These are phyloP conservation scores for Biscogniauxia mediterranea DNA, from an alignment of 2,329 filamentous ascomycete genomes.

Conservation along the genomic window DNA sequence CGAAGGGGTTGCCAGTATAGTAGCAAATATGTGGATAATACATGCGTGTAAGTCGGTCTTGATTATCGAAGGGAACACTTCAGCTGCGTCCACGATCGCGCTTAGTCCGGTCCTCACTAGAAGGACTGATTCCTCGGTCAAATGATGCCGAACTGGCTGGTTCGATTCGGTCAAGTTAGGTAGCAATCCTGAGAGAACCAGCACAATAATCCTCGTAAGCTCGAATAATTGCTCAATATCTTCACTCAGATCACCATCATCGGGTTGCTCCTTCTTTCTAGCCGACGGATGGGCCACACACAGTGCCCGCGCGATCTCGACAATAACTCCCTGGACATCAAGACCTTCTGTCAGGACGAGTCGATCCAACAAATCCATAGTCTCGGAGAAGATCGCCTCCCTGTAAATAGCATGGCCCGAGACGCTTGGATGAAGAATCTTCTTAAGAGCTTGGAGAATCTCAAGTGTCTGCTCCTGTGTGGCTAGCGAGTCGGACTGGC, in stretches of 20 bases:
- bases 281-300: slow-evolving; percentile 92
- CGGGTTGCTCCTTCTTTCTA: slow-evolving; percentile 61
- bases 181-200: slow-evolving; percentile 83
- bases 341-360: slow-evolving; percentile 88
- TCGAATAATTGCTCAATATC: slow-evolving; percentile 98
- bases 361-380: slow-evolving; percentile 91
- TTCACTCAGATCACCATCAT: slow-evolving; percentile 81
- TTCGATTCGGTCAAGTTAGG: slow-evolving; percentile 74
- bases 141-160: slow-evolving; percentile 67
- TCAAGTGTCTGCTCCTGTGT: slow-evolving; percentile 79
- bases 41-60: slow-evolving; percentile 94
- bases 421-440: slow-evolving; percentile 90
- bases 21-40: slow-evolving; percentile 94
- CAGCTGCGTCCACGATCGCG: slow-evolving; percentile 88
- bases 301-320: slow-evolving; percentile 87
- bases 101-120: slow-evolving; percentile 79
- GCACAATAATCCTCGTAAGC: slow-evolving; percentile 89
- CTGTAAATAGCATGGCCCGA: slow-evolving; percentile 96
- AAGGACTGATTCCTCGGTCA: slow-evolving; percentile 82
- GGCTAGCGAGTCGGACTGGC: slow-evolving; percentile 62
- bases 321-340: slow-evolving; percentile 86
- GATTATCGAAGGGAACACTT: slow-evolving; percentile 95
- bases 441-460: slow-evolving; percentile 87
- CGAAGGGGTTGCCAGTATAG: slow-evolving; percentile 79
- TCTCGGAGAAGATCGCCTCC: slow-evolving; percentile 93